These are phyloP conservation scores for Lathyrus sativus DNA, from an alignment of 306 rosid genomes.

Conservation along the genomic window DNA sequence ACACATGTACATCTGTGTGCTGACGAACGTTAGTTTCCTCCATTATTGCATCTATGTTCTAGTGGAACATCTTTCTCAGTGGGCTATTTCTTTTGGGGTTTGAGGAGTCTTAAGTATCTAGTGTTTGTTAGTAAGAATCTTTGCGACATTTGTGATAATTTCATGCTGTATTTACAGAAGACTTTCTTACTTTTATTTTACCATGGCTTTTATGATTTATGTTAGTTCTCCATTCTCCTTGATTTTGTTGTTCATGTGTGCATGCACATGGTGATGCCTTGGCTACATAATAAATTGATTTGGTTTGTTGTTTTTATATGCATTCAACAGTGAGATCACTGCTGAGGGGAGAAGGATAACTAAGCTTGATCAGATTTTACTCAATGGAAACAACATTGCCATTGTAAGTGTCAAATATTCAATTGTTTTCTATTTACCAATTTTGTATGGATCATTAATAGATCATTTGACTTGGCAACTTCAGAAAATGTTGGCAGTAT, in stretches of 20 bases:
- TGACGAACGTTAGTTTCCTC: not conserved
- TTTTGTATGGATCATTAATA: not conserved
- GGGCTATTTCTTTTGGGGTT: slow-evolving; percentile 15
- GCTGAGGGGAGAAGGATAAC: slow-evolving; percentile 97
- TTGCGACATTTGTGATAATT: slow-evolving; percentile 2
- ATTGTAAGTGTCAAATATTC: slow-evolving; percentile 75
- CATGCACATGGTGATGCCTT: slow-evolving; percentile 16
- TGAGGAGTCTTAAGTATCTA: slow-evolving; percentile 14
- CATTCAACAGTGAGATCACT: slow-evolving; percentile 73
- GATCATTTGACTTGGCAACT: slow-evolving; percentile 5
- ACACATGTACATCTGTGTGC: not conserved
- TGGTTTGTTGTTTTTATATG: slow-evolving; percentile 39
- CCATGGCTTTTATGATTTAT: slow-evolving; percentile 28
- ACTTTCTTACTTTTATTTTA: not conserved
- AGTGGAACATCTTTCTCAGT: slow-evolving; percentile 14
- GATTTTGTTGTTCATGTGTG: slow-evolving; percentile 7
- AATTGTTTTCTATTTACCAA: slow-evolving; percentile 9
- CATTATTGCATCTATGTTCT: slow-evolving; percentile 4
- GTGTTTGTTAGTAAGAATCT: slow-evolving; percentile 20
- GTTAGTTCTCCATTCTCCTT: slow-evolving; percentile 5
- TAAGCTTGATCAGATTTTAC: slow-evolving; percentile 94
- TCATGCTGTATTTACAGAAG: not conserved
- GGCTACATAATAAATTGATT: slow-evolving; percentile 22
- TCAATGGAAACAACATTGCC: slow-evolving; percentile 98
- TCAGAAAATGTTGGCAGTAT: not conserved